Evolutionary conservation across 768 basidiomycete species (phyloP), one percentile per base, ranked within the genome.

Genomic region (Podaxis mareebaensis): DNA sequence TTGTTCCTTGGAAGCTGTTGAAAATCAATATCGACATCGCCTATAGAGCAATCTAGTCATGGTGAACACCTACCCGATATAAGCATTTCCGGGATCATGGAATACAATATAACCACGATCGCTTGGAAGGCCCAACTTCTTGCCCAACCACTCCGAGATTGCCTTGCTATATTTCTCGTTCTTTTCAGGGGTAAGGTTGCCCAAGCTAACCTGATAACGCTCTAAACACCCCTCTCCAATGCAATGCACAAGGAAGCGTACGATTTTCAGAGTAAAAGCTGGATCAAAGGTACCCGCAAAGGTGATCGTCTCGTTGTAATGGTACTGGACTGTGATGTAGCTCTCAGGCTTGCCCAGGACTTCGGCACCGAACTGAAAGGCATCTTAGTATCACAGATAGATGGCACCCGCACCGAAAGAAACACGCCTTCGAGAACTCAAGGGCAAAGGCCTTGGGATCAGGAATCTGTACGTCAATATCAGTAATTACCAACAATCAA

Each of bases 211-310:
- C 90, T 91, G 28, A 52, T 20, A 38, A 40, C 15, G 42, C 24
- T 51, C 12, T 11, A 12, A 12, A 51, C 20, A 26, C 11, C 12
- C 28, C 49, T n/a, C 6, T 5, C 20, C 44, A 0, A 46, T 46
- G 44, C 8, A 10, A 4, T 15, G 49, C 22, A 24, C 10, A 6
- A 20, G 5, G 28, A 7, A 78, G 33, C 88, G 58, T 64, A 91
- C 90, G 63, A 89, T 74, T 52, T 71, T 73, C 58, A 91, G 74
- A 55, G 82, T 75, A 73, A 89, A 83, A 3, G 88, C 85, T 20
- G 89, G 89, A 15, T 90, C 88, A 58, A 88, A 83, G 3, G 83
- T 83, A 13, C 89, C 89, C 20, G 66, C 77, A 68, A 85, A 90
- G 3, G 85, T 80, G 64, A 90, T 79, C 39, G 77, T 79, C 58